Base-by-base conservation (phyloP, 257 asterid genomes). In the Lycium ferocissimum region DNA sequence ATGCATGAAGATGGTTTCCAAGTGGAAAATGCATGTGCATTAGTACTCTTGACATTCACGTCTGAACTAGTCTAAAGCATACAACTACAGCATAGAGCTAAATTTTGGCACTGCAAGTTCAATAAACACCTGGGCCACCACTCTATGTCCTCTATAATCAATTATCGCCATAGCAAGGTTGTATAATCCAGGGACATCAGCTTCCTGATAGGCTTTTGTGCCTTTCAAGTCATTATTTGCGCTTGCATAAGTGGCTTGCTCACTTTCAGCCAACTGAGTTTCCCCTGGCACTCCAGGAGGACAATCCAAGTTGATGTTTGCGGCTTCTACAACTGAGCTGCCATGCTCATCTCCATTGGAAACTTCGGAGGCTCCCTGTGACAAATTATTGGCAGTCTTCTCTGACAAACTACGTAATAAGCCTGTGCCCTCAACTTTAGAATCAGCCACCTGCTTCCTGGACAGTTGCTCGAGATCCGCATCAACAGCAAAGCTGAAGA, bases 241-340 rank as follows among this genome's bases (percentile, higher is more conserved):
- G 87, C 98, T 94, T 79, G 99, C 99, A 89, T 93, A 97, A 18
- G 98, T 95, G 86, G 99, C 98, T 91, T 97, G 99, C 90, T 97
- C 99, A 84, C 97, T 94, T 91, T 97, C 99, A 85, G 94, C 93
- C 91, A 94, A 89, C 92, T 90, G 98, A 49, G 90, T 76, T 84
- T 95, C 98, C 53, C 88, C 88, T 80, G 93, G 87, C 71, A 85
- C 91, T 86, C 91, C 95, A 76, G 90, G 81, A n/a, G 92, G 84
- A 57, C 84, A 54, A 83, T 88, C 91, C 82, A 87, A 84, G 47
- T 15, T 72, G 62, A 88, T 91, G 86, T 90, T 90, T 45, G 43
- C 43, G 75, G 78, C 88, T 87, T 89, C 93, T 43, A 84, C 35
- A 75, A 85, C 83, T 83, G 81, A 66, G 84, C 84, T 85, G 88